Percentiles rank a stretch among this genome's conserved stretches.
These are phyloP conservation scores for Ophiosphaerella herpotricha DNA, from an alignment of 2,329 filamentous ascomycete species.

Conservation along the genomic window DNA sequence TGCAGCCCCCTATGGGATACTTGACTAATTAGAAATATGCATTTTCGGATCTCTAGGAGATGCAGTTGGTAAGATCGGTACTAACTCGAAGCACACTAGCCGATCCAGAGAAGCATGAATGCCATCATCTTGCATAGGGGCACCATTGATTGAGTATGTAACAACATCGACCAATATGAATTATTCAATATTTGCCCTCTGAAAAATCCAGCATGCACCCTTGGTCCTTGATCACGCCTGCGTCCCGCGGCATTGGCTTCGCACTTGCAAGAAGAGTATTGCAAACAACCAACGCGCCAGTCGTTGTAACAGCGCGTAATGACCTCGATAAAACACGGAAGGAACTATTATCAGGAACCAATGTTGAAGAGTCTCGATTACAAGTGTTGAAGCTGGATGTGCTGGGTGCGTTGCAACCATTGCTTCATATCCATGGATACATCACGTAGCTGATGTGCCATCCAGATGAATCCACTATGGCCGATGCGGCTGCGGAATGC, in stretches of 20 bases:
- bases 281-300: conserved; percentile 60
- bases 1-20: no score
- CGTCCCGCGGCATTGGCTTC: conserved; percentile 67
- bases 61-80: neutral
- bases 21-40: no score
- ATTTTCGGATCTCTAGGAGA: no score
- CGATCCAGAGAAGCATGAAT: conserved; percentile 30
- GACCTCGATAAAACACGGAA: conserved; percentile 56
- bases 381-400: conserved; percentile 61
- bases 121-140: conserved; percentile 29
- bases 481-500: conserved; percentile 59
- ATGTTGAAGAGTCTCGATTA: conserved; percentile 54
- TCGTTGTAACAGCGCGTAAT: conserved; percentile 64
- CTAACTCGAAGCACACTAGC: conserved; percentile 9
- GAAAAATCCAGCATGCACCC: conserved; percentile 45
- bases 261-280: conserved; percentile 64
- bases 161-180: conserved; percentile 9
- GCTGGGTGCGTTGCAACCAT: conserved; percentile 50
- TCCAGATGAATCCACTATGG: conserved; percentile 66
- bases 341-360: conserved; percentile 56
- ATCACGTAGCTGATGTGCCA: neutral
- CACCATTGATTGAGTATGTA: conserved; percentile 3
- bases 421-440: no score
- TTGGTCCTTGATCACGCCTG: conserved; percentile 60
- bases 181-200: neutral